Percentiles rank a stretch among this genome's conserved stretches.
phyloP scores from a whole-genome alignment of 768 basidiomycete genomes.

The Symmetrospora coprosmae region DNA sequence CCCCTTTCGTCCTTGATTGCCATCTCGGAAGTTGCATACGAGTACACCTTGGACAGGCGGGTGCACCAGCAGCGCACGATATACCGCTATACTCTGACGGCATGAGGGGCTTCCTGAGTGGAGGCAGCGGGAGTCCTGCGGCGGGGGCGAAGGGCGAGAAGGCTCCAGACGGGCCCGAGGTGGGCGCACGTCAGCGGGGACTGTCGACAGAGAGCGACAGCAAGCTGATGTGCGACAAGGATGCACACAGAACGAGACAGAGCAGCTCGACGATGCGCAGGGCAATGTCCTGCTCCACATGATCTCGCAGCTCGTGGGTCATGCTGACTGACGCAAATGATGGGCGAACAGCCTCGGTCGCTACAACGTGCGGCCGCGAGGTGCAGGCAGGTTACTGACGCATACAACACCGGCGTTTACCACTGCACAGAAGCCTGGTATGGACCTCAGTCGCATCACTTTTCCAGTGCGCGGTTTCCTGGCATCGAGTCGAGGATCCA shows the following conservation, averaged over 20 bases:
- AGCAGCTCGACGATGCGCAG: conserved; percentile 29
- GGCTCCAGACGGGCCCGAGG: conserved; percentile 24
- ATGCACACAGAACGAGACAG: not conserved
- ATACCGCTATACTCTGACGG: too few species aligned
- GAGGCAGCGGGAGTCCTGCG: too few species aligned
- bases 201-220: not conserved
- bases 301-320: conserved; percentile 74
- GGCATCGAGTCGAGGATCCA: too few species aligned
- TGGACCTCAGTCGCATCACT: conserved; percentile 90
- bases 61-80: too few species aligned
- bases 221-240: conserved; percentile 23
- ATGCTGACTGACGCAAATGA: not conserved
- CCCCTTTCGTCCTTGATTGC: too few species aligned
- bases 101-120: too few species aligned
- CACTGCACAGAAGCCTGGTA: too few species aligned
- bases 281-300: conserved; percentile 47
- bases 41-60: too few species aligned
- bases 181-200: not conserved
- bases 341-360: conserved; percentile 5
- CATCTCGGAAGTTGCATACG: too few species aligned
- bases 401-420: too few species aligned
- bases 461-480: conserved; percentile 48
- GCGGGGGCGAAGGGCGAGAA: conserved; percentile 11
- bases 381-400: conserved; percentile 68
- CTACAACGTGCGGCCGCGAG: conserved; percentile 20